Base-by-base conservation (phyloP, 2,329 filamentous ascomycete genomes). In the Talaromyces islandicus region DNA sequence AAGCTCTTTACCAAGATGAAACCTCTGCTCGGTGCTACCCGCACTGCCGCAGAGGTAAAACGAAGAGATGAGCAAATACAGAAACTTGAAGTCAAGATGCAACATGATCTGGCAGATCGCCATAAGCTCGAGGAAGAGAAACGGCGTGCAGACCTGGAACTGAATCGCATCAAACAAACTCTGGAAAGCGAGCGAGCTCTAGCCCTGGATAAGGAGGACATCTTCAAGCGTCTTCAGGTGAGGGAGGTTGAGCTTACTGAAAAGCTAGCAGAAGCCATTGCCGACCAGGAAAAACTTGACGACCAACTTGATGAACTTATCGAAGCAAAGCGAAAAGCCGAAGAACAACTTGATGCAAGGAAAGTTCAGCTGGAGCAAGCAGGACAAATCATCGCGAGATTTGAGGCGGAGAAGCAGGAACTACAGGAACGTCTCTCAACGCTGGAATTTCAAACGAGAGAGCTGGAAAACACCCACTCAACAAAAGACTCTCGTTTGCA, bases 131-230 rank as follows among this genome's bases (percentile, higher is more conserved):
- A 99, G 69, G 94, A 99, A 59, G 94, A 99, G 67, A 86, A 92
- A 32, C 85, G 94, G 48, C 89, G 92, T 63, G 90, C 91, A 1
- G 90, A 97, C 66, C 81, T 88, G 14, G 94, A 99, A 69, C 88
- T 97, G 69, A 85, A 92, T 66, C 87, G 90, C 32, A 90, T 97
- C 53, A 92, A 97, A 71, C 91, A 97, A 68, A 96, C 91, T 0
- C 82, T 99, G 1, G 95, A 99, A 73, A 96, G 92, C 65, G 95
- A 99, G 75, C 87, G 94, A 55, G 91, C 93, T n/a, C 81, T 99
- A 48, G 94, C 94, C 0, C 80, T 99, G 5, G 94, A 99, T 75
- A 99, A 99, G 73, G 95, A 99, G 71, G 94, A 99, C 69, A 99
- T 99, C 62, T 99, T 97, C 81, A 95, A 93, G 71, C 86, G 95